Evolutionary conservation across 2,329 filamentous ascomycete genomes (phyloP), one percentile per base, ranked within the genome.

Genomic region (Cryphonectria naterciae): DNA sequence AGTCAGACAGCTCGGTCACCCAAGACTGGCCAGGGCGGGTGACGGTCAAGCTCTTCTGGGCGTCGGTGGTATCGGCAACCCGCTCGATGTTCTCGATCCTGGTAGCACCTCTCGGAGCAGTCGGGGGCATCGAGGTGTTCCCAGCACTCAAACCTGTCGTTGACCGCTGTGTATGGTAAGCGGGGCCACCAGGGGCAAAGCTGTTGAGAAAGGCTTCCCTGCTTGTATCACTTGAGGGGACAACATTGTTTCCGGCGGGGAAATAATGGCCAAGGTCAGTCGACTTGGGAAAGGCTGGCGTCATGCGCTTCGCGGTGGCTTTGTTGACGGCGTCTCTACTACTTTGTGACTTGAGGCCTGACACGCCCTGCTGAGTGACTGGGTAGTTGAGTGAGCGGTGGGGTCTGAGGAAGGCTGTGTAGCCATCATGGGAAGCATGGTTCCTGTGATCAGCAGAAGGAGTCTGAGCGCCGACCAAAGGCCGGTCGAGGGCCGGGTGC

Each of bases 11-110:
- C 8, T 61, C 43, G 22, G 63, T 65, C 1, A 54, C 63, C 68
- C 68, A 70, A 8, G 68, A 35, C 17, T 49, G n/a, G 11, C 41
- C 32, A 19, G 68, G 68, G 19, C 54, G 54, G 6, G 68, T 70
- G 43, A 32, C n/a, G 17, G 32, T 61, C 4, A 70, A 43, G 11
- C 41, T 52, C 32, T 25, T 39, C 17, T 62, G 68, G 5, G 15
- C 17, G 22, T 70, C 43, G 1, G 8, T 43, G 7, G n/a, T 19
- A 7, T 19, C 28, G 1, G 68, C 68, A 19, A 22, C 56, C 54
- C 37, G 37, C 56, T 70, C 68, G 0, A 70, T 64, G 13, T 25
- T 46, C n/a, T 41, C 37, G 19, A 67, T 65, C 0, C 37, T 62
- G 1, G 68, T 61, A 6, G 41, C n/a, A 32, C 52, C 52, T 49